Conservation (phyloP, 2,329 filamentous ascomycete genomes). For the Hypomyces rosellus region DNA sequence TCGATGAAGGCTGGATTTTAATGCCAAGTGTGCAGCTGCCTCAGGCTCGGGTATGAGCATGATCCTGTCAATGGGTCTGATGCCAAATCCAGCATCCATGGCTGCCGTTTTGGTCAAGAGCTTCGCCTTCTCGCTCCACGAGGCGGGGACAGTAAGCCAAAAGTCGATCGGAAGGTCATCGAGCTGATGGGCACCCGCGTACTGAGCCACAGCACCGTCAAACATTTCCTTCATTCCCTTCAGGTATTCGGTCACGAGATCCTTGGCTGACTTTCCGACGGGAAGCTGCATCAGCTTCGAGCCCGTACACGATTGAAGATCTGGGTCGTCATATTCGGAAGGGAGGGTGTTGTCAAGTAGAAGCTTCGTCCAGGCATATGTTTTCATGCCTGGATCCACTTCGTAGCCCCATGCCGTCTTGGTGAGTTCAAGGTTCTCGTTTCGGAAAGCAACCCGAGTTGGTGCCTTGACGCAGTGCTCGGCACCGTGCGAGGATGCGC, state of each 20-base stretch:
- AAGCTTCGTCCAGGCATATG: constrained; percentile 13
- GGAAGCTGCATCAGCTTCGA: constrained; percentile 8
- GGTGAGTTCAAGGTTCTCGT: constrained; percentile 12
- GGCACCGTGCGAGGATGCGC: constrained; percentile 9
- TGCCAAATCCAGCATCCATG: no score
- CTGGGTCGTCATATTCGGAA: constrained; percentile 6
- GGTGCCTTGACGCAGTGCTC: constrained; percentile 17
- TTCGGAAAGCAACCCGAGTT: constrained; percentile 10
- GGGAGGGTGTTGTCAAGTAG: constrained; percentile 10
- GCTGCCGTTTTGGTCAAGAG: no score
- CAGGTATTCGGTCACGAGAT: constrained; percentile 10
- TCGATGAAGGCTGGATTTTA: no score
- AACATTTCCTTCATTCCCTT: constrained; percentile 12
- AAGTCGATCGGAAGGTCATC: no score
- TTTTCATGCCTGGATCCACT: constrained; percentile 12
- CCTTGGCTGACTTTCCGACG: constrained; percentile 6
- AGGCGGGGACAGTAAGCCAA: no score
- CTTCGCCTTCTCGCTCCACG: no score
- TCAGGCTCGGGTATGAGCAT: no score
- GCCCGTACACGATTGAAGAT: no score
- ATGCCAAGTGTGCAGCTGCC: no score
- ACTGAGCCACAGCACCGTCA: neutral
- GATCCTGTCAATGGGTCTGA: no score
- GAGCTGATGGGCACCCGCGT: no score
- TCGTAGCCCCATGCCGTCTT: constrained; percentile 12